phyloP scores from a whole-genome alignment of 176 grass and related monocot species.

The Metroxylon sagu region DNA sequence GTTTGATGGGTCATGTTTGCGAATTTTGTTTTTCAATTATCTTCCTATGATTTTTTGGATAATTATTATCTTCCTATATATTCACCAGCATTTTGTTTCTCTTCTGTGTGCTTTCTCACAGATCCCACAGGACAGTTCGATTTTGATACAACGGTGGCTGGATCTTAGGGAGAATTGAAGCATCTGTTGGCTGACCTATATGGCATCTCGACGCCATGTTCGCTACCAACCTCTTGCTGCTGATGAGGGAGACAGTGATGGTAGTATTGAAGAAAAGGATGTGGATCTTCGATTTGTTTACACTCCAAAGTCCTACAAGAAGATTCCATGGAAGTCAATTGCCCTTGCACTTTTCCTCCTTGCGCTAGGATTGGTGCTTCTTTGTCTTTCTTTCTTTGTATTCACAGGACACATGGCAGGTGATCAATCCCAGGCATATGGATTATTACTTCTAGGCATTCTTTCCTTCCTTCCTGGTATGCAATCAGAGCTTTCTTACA shows the following conservation, averaged over 20 bases:
- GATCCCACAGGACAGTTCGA: no score
- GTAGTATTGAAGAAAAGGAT: conserved; percentile 12
- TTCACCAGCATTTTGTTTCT: no score
- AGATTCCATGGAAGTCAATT: conserved; percentile 83
- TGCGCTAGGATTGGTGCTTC: conserved; percentile 48
- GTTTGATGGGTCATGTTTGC: no score
- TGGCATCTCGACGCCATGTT: conserved; percentile 54
- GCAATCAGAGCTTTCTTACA: not conserved
- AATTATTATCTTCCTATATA: no score
- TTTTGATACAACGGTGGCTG: no score
- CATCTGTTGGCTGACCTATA: conserved; percentile 13
- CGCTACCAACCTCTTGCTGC: conserved; percentile 46
- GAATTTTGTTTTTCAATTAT: no score
- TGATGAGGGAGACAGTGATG: conserved; percentile 24
- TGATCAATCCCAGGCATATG: conserved; percentile 71
- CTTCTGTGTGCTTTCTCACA: no score
- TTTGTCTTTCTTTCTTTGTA: conserved; percentile 77
- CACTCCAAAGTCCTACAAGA: conserved; percentile 58
- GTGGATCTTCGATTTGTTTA: conserved; percentile 71
- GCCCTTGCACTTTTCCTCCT: conserved; percentile 78
- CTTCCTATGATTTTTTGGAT: no score
- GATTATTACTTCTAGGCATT: conserved; percentile 67
- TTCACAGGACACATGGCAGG: conserved; percentile 84
- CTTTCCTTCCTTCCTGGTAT: conserved; percentile 96
- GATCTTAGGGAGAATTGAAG: no score